Evolutionary conservation across 139 green algal genomes (phyloP).

Genomic region (Volvox reticuliferus): DNA sequence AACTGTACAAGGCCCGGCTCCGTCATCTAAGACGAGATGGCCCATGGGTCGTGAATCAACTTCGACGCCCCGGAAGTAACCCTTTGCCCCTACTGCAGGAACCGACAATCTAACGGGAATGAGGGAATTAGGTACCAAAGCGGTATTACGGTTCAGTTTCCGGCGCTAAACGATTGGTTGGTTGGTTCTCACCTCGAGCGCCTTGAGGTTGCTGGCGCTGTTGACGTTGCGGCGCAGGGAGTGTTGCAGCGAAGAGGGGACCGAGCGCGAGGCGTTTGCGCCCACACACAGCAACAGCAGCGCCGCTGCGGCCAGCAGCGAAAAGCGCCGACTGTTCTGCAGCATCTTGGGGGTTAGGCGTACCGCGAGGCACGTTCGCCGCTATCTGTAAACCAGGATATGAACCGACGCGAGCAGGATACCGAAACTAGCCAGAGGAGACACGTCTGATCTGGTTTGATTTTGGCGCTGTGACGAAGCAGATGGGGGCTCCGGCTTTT

Average conservation of each 20-base stretch:
- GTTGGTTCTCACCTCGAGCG: not conserved
- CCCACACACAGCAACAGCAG: not conserved
- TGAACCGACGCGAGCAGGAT: no score
- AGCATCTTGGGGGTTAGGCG: no score
- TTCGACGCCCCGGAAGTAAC: no score
- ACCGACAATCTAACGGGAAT: no score
- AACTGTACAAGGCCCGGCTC: no score
- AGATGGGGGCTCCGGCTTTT: no score
- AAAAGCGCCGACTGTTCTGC: not conserved
- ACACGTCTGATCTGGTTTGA: no score
- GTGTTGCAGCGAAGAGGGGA: not conserved
- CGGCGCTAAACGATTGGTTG: not conserved
- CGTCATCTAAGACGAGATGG: not conserved
- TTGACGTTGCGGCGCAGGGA: not conserved
- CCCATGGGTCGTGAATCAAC: not conserved
- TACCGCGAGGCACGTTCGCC: no score
- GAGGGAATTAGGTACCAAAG: not conserved
- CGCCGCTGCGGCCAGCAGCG: slow-evolving; percentile 5
- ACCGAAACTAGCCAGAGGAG: no score
- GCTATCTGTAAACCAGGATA: no score
- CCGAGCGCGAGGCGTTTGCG: not conserved
- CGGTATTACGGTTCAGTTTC: not conserved
- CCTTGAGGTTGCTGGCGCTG: not conserved
- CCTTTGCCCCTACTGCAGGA: no score
- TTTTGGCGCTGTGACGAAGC: no score